These are phyloP conservation scores for Fusarium oligoseptatum DNA, from an alignment of 2,329 filamentous ascomycete species.

Conservation along the genomic window DNA sequence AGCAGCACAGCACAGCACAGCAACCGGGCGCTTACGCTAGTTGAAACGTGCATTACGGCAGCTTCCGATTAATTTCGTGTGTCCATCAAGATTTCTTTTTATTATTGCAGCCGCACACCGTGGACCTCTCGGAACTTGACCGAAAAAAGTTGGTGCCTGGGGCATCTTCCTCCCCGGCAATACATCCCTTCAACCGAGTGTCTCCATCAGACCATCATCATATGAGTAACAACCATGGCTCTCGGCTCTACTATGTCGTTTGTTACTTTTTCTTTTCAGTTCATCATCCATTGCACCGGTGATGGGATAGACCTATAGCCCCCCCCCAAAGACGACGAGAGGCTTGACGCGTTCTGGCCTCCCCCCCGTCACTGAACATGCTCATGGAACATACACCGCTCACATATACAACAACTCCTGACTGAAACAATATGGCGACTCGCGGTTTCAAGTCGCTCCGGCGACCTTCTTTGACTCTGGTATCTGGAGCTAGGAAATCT, in stretches of 20 bases:
- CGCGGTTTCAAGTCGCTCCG: conserved; percentile 39
- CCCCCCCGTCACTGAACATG: conserved; percentile 3
- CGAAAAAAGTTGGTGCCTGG: conserved; percentile 32
- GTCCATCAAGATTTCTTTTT: not conserved
- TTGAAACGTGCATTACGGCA: conserved; percentile 14
- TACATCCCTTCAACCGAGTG: conserved; percentile 34
- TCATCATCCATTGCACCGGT: conserved; percentile 8
- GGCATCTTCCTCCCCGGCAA: conserved; percentile 9
- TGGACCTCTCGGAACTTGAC: conserved; percentile 30
- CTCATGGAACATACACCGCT: conserved; percentile 19
- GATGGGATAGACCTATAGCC: conserved; percentile 10
- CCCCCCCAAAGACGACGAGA: not conserved
- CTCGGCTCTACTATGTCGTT: conserved; percentile 29
- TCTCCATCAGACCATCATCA: conserved; percentile 20
- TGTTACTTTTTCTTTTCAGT: conserved; percentile 13
- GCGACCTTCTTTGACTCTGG: conserved; percentile 32
- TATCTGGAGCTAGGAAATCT: conserved; percentile 27
- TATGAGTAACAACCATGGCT: conserved; percentile 38
- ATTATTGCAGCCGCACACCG: conserved; percentile 16
- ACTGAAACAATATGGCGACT: conserved; percentile 30
- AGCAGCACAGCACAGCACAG: not conserved
- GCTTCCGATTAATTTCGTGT: conserved; percentile 5
- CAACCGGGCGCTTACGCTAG: not conserved
- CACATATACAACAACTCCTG: conserved; percentile 18
- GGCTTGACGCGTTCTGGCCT: conserved; percentile 18